Conservation (phyloP, 1,284 basidiomycete genomes). For the Coniferiporia weirii region DNA sequence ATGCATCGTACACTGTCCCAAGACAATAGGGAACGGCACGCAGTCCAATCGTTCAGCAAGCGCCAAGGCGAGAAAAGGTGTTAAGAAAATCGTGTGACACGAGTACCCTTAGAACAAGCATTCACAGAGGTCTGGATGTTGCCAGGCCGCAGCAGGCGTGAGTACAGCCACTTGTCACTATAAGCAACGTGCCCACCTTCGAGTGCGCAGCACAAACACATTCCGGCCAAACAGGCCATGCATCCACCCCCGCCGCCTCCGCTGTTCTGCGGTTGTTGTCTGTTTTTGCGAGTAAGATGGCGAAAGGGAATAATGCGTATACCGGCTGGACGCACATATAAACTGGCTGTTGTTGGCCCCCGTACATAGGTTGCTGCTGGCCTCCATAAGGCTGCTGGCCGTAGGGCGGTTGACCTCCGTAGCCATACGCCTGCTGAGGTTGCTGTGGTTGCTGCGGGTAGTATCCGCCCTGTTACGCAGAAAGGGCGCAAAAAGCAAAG, state of each 20-base stretch:
- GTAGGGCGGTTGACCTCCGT: constrained; percentile 21
- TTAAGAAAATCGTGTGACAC: neutral
- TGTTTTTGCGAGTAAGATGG: constrained; percentile 23
- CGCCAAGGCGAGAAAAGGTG: neutral
- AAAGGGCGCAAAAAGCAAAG: too few species aligned
- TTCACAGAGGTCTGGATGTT: constrained; percentile 58
- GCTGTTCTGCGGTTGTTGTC: constrained; percentile 50
- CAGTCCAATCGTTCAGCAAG: neutral
- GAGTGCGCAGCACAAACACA: constrained; percentile 70
- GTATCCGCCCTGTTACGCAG: constrained; percentile 38
- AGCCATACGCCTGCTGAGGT: constrained; percentile 61
- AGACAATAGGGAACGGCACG: neutral
- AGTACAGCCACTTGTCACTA: constrained; percentile 4
- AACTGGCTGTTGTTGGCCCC: constrained; percentile 51
- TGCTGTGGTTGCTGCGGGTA: constrained; percentile 74
- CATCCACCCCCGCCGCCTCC: constrained; percentile 41
- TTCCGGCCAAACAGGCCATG: constrained; percentile 67
- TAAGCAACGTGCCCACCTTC: constrained; percentile 49
- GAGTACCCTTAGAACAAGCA: constrained; percentile 50
- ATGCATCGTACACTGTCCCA: neutral
- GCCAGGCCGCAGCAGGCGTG: constrained; percentile 13
- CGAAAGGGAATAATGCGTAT: constrained; percentile 12
- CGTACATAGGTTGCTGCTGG: neutral
- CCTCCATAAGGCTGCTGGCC: neutral
- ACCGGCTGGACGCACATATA: constrained; percentile 52